phyloP scores from a whole-genome alignment of 2,329 filamentous ascomycete genomes.

The Leptosphaerulina australis region DNA sequence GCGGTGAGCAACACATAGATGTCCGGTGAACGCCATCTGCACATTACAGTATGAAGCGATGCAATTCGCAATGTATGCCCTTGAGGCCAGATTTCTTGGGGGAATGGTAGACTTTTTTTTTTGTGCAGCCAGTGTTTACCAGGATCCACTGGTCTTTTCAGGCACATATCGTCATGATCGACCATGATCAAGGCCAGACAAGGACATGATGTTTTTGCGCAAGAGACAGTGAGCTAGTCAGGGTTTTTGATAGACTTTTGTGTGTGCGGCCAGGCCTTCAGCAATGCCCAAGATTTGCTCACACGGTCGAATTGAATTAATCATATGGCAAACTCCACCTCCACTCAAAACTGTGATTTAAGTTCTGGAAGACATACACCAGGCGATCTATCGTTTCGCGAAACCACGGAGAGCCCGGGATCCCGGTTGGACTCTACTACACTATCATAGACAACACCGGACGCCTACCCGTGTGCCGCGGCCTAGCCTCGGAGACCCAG shows the following conservation, averaged over 20 bases:
- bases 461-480: slow-evolving; percentile 16
- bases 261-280: slow-evolving; percentile 11
- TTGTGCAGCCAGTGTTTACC: not conserved
- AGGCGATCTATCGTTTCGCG: slow-evolving; percentile 22
- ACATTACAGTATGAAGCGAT: slow-evolving; percentile 3
- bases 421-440: slow-evolving; percentile 13
- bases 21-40: slow-evolving; percentile 13
- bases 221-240: slow-evolving; percentile 6
- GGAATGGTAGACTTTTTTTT: slow-evolving; percentile 6
- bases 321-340: slow-evolving; percentile 7
- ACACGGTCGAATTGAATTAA: slow-evolving; percentile 9
- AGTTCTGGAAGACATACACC: slow-evolving; percentile 15
- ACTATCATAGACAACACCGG: slow-evolving; percentile 16
- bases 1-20: slow-evolving; percentile 23
- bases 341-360: slow-evolving; percentile 16
- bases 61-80: not conserved
- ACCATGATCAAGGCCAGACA: slow-evolving; percentile 9
- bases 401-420: slow-evolving; percentile 18
- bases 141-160: slow-evolving; percentile 10
- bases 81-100: slow-evolving; percentile 1
- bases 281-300: slow-evolving; percentile 1
- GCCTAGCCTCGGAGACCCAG: slow-evolving; percentile 16
- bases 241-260: not conserved
- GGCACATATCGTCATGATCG: slow-evolving; percentile 19
- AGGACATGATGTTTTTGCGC: slow-evolving; percentile 15